Percentiles rank a stretch among this genome's conserved stretches.
These are phyloP conservation scores for Haplosporangium sp. DNA, from an alignment of 371 early-diverging fungal species.

Conservation along the genomic window DNA sequence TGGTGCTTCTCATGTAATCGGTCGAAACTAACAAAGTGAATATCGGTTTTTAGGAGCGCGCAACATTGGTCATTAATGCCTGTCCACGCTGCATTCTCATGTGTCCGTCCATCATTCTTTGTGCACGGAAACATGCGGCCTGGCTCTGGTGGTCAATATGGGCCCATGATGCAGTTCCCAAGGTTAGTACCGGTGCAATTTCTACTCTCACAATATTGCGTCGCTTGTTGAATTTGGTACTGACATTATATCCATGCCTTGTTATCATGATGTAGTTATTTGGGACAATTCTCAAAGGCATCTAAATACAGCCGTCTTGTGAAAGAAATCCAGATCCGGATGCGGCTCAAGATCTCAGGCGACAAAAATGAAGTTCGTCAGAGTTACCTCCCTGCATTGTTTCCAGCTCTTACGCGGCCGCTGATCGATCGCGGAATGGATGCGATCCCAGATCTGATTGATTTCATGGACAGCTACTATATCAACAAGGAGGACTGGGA, in stretches of 20 bases:
- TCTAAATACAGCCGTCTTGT: constrained; percentile 79
- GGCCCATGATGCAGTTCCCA: constrained; percentile 38
- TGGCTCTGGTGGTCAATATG: constrained; percentile 54
- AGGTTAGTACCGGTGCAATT: constrained; percentile 11
- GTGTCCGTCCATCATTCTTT: constrained; percentile 88
- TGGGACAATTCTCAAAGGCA: constrained; percentile 95
- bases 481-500: constrained; percentile 92
- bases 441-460: constrained; percentile 79
- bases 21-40: too few relatives aligned
- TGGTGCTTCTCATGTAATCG: not conserved
- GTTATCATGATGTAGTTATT: constrained; percentile 66
- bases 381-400: constrained; percentile 84
- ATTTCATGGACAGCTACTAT: constrained; percentile 90
- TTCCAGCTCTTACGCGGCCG: constrained; percentile 71
- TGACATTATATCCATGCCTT: not conserved
- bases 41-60: constrained; percentile 25
- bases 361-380: constrained; percentile 89
- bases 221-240: too few relatives aligned
- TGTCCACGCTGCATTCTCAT: constrained; percentile 90
- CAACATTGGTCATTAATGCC: constrained; percentile 94
- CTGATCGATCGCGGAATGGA: constrained; percentile 68
- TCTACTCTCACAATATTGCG: not conserved
- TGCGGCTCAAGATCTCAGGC: constrained; percentile 83
- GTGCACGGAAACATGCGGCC: constrained; percentile 68
- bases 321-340: constrained; percentile 85